These are phyloP conservation scores for Cystofilobasidium ferigula DNA, from an alignment of 768 basidiomycete genomes.

Conservation along the genomic window DNA sequence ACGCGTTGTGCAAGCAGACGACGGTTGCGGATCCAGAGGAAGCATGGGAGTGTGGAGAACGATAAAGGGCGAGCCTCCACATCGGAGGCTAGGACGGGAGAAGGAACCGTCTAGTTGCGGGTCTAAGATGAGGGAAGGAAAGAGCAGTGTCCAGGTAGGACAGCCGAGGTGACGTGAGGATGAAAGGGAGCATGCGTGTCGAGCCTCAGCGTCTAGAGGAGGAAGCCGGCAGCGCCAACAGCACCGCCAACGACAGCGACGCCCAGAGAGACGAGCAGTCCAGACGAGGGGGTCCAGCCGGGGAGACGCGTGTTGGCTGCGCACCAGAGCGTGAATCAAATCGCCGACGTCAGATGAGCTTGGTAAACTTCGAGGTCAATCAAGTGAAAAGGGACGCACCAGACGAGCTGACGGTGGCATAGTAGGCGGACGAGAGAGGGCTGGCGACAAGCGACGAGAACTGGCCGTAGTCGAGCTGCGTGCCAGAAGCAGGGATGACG, in stretches of 20 bases:
- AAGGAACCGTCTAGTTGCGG: background rate
- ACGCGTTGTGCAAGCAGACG: too few relatives aligned
- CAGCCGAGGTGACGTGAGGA: background rate
- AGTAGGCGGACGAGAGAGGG: background rate
- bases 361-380: background rate
- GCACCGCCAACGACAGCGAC: slow-evolving; percentile 13
- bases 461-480: background rate
- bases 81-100: background rate
- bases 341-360: too few relatives aligned
- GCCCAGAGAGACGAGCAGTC: slow-evolving; percentile 11
- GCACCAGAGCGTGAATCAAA: background rate
- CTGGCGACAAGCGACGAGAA: slow-evolving; percentile 1
- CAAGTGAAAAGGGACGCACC: background rate
- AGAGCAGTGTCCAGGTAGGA: background rate
- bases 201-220: slow-evolving; percentile 4
- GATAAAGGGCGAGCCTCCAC: background rate
- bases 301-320: background rate
- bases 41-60: background rate
- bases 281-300: slow-evolving; percentile 2
- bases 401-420: slow-evolving; percentile 1
- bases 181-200: background rate
- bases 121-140: background rate
- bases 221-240: slow-evolving; percentile 11
- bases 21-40: background rate
- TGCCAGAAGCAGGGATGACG: slow-evolving; percentile 5